These are phyloP conservation scores for Mycena indigotica DNA, from an alignment of 768 basidiomycete genomes.

Conservation along the genomic window DNA sequence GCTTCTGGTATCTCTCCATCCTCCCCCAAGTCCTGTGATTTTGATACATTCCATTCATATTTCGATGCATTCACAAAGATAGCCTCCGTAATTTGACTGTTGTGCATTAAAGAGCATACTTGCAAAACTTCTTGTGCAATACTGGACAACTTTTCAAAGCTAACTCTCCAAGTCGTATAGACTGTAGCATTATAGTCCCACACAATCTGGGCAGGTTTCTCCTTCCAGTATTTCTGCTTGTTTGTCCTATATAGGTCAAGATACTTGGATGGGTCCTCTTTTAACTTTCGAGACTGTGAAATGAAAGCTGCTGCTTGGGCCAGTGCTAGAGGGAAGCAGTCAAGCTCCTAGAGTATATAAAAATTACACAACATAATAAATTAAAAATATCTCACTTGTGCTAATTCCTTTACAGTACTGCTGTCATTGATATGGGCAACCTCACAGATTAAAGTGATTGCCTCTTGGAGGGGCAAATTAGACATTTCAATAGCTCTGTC, in stretches of 20 bases:
- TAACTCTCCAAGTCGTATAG: constrained; percentile 6
- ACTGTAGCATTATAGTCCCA: constrained; percentile 2
- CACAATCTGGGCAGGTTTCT: neutral
- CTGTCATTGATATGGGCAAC: constrained; percentile 1
- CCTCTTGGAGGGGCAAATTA: neutral
- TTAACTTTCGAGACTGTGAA: neutral
- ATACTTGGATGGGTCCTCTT: neutral
- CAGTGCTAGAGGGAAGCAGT: constrained; percentile 3
- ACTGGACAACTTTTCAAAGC: neutral
- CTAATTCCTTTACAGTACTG: neutral
- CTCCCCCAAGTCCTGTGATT: too few species aligned
- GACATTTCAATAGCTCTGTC: too few species aligned
- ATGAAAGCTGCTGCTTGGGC: constrained; percentile 7
- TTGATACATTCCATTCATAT: neutral
- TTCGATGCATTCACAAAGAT: constrained; percentile 1
- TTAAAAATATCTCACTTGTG: neutral
- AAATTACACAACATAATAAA: constrained; percentile 6
- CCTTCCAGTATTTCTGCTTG: neutral
- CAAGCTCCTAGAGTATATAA: neutral
- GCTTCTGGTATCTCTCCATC: too few species aligned
- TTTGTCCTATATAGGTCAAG: neutral
- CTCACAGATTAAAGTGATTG: neutral
- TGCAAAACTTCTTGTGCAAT: neutral
- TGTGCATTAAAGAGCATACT: constrained; percentile 5
- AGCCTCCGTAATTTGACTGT: neutral